Conservation (phyloP, 768 basidiomycete species). For the Mrakia blollopis region DNA sequence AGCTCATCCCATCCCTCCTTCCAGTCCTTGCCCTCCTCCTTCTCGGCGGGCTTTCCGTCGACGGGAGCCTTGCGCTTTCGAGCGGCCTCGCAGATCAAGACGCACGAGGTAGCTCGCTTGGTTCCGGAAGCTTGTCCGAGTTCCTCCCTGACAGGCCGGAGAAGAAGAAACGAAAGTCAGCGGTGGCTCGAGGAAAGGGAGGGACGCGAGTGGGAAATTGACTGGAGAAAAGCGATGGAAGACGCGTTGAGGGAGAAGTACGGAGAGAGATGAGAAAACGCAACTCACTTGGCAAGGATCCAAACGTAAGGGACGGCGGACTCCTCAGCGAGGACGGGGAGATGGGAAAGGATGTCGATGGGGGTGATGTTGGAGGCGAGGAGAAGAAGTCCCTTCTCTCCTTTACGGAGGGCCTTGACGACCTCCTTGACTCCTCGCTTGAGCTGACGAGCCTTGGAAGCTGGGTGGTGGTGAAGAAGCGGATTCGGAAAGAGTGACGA, state of each 20-base stretch:
- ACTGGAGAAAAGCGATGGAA: not conserved
- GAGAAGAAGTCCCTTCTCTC: conserved; percentile 88
- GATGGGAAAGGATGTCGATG: conserved; percentile 95
- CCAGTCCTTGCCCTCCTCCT: conserved; percentile 69
- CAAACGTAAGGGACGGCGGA: conserved; percentile 51
- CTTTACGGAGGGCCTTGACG: conserved; percentile 93
- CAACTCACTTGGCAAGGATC: conserved; percentile 45
- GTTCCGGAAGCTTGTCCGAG: conserved; percentile 92
- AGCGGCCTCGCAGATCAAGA: conserved; percentile 78
- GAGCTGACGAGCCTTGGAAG: conserved; percentile 88
- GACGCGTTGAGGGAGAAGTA: not conserved
- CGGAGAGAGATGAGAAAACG: too few relatives aligned
- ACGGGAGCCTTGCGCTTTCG: conserved; percentile 52
- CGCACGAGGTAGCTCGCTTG: conserved; percentile 96
- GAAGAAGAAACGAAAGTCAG: not conserved
- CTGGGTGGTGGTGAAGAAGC: conserved; percentile 47
- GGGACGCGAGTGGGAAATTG: conserved; percentile 45
- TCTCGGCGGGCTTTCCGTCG: conserved; percentile 56
- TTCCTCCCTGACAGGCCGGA: conserved; percentile 63
- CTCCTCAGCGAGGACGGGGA: conserved; percentile 91
- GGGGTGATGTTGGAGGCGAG: conserved; percentile 97
- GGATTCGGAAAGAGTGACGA: not conserved
- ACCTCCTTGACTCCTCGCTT: conserved; percentile 99
- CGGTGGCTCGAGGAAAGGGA: not conserved
- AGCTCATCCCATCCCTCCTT: conserved; percentile 81